phyloP scores from a whole-genome alignment of 2,329 filamentous ascomycete genomes.

The Sclerotinia trifoliorum region DNA sequence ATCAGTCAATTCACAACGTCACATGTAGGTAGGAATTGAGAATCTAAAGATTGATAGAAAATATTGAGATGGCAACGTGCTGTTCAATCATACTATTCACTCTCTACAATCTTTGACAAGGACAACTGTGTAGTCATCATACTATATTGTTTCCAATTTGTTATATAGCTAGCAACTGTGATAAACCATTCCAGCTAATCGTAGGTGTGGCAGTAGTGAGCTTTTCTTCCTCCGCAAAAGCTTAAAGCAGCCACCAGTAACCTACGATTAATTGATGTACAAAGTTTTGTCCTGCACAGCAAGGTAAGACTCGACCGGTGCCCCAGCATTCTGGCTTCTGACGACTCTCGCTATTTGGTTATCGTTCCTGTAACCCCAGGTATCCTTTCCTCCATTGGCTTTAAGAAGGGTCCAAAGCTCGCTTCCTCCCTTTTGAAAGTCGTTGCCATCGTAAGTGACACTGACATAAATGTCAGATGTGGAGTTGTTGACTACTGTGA shows the following conservation, averaged over 20 bases:
- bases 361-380: neutral
- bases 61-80: no score
- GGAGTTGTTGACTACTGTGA: slow-evolving; percentile 18
- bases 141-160: neutral
- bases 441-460: neutral
- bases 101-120: neutral
- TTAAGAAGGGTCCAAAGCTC: neutral
- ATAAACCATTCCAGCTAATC: neutral
- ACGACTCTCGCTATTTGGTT: slow-evolving; percentile 10
- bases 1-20: no score
- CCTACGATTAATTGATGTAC: slow-evolving; percentile 4
- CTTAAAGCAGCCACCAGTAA: neutral
- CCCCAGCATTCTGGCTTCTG: slow-evolving; percentile 7
- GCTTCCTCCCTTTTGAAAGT: slow-evolving; percentile 20
- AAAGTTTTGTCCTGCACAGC: neutral
- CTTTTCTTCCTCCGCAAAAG: neutral
- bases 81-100: neutral
- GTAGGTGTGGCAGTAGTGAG: neutral
- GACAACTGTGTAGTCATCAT: neutral
- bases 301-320: slow-evolving; percentile 1
- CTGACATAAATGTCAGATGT: neutral
- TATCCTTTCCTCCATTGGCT: slow-evolving; percentile 10
- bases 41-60: no score
- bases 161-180: neutral
- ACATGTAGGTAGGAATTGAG: no score